These are phyloP conservation scores for Xylaria digitata DNA, from an alignment of 2,329 filamentous ascomycete genomes.

Conservation along the genomic window DNA sequence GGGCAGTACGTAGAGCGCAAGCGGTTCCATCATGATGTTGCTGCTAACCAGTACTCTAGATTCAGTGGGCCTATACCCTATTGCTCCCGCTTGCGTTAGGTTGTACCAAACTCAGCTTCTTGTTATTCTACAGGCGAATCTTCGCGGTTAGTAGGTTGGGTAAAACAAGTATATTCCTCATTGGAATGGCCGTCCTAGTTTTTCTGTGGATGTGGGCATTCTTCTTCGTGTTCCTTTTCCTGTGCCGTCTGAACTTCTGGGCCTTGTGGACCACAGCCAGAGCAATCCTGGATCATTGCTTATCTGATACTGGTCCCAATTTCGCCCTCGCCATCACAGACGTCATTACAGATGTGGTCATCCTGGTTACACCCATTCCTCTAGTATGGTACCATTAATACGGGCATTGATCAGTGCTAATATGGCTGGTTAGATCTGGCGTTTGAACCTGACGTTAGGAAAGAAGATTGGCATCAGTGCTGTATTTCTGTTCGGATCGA, in stretches of 20 bases:
- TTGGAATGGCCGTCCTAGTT: conserved; percentile 27
- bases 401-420: too few species aligned
- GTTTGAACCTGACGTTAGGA: neutral
- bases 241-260: conserved; percentile 20
- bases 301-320: neutral
- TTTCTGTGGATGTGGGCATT: conserved; percentile 32
- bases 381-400: too few species aligned
- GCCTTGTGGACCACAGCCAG: neutral
- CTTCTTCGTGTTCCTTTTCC: conserved; percentile 34
- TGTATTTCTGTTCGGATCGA: neutral
- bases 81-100: conserved; percentile 35
- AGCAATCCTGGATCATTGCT: neutral
- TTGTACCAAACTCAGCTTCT: conserved; percentile 35
- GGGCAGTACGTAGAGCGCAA: too few species aligned
- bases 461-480: neutral
- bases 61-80: neutral
- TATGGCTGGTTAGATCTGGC: neutral
- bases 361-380: neutral
- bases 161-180: conserved; percentile 17
- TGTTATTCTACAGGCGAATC: conserved; percentile 39
- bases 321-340: neutral
- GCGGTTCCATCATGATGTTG: too few species aligned
- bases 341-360: neutral
- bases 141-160: conserved; percentile 25
- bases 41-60: too few species aligned